Evolutionary conservation across 2,329 filamentous ascomycete species (phyloP).

Genomic region (Passalora sequoiae): DNA sequence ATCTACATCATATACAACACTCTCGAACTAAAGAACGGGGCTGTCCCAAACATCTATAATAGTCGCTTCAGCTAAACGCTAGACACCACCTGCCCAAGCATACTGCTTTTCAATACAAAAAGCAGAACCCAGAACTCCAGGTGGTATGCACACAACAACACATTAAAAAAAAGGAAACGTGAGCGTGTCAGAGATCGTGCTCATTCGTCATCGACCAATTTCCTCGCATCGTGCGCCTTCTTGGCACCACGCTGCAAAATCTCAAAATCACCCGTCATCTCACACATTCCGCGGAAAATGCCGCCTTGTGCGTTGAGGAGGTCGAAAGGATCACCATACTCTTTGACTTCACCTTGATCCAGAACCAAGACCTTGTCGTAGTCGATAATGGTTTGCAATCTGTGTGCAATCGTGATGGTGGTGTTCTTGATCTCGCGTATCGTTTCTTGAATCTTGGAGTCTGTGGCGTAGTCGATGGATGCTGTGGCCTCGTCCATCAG

Average conservation of each 20-base stretch:
- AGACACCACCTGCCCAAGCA: background rate
- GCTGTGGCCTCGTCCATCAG: conserved; percentile 99
- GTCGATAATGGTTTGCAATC: conserved; percentile 92
- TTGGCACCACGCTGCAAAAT: conserved; percentile 52
- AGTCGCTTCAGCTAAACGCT: background rate
- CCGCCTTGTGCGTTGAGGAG: conserved; percentile 68
- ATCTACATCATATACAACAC: conserved; percentile 1
- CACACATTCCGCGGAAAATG: conserved; percentile 62
- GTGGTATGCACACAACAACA: no score
- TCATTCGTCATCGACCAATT: conserved; percentile 35
- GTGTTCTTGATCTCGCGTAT: conserved; percentile 88
- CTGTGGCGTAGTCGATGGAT: conserved; percentile 93
- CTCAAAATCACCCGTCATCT: conserved; percentile 61
- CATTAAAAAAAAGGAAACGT: no score
- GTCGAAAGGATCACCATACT: conserved; percentile 86
- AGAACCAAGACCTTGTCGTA: conserved; percentile 96
- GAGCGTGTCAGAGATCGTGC: background rate
- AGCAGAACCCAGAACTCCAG: no score
- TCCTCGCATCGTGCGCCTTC: conserved; percentile 42
- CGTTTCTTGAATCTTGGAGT: conserved; percentile 92
- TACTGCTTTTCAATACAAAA: background rate
- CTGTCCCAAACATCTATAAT: background rate
- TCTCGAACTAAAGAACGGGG: background rate
- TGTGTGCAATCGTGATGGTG: conserved; percentile 93
- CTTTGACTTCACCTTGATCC: conserved; percentile 79